Evolutionary conservation across 805 yeast genomes (phyloP).

Genomic region (Metschnikowia noctiluminum): DNA sequence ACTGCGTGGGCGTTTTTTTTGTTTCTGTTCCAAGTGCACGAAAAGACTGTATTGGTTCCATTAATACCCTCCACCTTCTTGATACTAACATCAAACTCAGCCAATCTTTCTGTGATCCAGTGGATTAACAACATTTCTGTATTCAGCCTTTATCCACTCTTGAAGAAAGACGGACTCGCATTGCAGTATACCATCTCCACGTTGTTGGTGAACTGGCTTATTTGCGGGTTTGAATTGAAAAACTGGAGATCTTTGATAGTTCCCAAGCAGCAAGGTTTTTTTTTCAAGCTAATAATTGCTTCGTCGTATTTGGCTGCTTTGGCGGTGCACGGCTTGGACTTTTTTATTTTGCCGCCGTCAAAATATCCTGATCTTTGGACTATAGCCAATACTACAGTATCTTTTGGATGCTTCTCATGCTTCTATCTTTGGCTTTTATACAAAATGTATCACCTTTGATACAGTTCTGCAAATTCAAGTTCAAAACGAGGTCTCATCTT

Average conservation of each 20-base stretch:
- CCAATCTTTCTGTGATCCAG: conserved; percentile 66
- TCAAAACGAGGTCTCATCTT: conserved; percentile 1
- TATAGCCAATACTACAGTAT: conserved; percentile 64
- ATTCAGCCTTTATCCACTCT: conserved; percentile 85
- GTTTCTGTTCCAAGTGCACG: conserved; percentile 95
- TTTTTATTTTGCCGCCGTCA: conserved; percentile 47
- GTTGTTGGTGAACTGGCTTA: conserved; percentile 72
- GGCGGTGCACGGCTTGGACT: conserved; percentile 54
- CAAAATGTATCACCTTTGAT: conserved; percentile 28
- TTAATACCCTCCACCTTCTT: conserved; percentile 78
- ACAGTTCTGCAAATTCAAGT: neutral
- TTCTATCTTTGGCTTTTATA: conserved; percentile 84
- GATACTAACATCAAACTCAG: conserved; percentile 49
- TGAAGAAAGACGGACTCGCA: conserved; percentile 68
- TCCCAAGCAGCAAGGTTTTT: conserved; percentile 19
- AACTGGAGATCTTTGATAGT: conserved; percentile 20
- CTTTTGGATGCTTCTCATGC: conserved; percentile 69
- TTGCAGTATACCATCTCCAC: conserved; percentile 68
- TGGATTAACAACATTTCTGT: conserved; percentile 86
- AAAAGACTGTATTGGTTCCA: conserved; percentile 86
- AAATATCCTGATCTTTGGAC: conserved; percentile 85
- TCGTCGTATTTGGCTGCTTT: conserved; percentile 42
- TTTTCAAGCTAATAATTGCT: conserved; percentile 27
- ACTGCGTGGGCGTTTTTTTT: conserved; percentile 85
- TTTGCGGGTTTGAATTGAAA: conserved; percentile 55